These are phyloP conservation scores for Triangularia verruculosa DNA, from an alignment of 2,329 filamentous ascomycete species.

Conservation along the genomic window DNA sequence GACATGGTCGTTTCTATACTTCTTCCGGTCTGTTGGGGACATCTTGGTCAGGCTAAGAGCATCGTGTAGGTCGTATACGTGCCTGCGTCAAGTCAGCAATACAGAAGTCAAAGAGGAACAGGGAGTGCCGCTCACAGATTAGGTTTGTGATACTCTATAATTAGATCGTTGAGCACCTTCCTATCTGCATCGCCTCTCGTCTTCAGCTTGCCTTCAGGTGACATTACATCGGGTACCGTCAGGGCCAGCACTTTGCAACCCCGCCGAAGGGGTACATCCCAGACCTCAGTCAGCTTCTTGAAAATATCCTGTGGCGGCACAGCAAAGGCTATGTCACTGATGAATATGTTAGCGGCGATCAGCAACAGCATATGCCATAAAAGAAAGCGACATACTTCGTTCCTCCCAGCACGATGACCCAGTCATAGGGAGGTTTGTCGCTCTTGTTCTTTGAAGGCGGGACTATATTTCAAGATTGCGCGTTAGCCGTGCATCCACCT, in stretches of 20 bases:
- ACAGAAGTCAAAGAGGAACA: not conserved
- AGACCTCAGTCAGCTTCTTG: constrained; percentile 47
- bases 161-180: constrained; percentile 50
- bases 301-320: constrained; percentile 43
- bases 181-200: constrained; percentile 36
- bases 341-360: not conserved
- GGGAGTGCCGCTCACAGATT: constrained; percentile 50
- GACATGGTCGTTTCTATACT: constrained; percentile 60
- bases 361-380: not conserved
- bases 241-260: constrained; percentile 59
- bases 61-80: constrained; percentile 54
- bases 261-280: constrained; percentile 47
- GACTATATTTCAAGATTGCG: not conserved
- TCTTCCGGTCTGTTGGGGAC: constrained; percentile 41
- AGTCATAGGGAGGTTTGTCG: constrained; percentile 44
- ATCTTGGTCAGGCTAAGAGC: constrained; percentile 55
- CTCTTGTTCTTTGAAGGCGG: not conserved
- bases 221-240: constrained; percentile 55
- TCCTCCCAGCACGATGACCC: constrained; percentile 61
- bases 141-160: constrained; percentile 46
- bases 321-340: constrained; percentile 48
- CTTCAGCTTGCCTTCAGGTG: constrained; percentile 20
- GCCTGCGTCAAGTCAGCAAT: constrained; percentile 36
- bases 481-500: not conserved
- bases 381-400: constrained; percentile 48